Base-by-base conservation (phyloP, 75 land plant species). In the Selaginella moellendorffii region DNA sequence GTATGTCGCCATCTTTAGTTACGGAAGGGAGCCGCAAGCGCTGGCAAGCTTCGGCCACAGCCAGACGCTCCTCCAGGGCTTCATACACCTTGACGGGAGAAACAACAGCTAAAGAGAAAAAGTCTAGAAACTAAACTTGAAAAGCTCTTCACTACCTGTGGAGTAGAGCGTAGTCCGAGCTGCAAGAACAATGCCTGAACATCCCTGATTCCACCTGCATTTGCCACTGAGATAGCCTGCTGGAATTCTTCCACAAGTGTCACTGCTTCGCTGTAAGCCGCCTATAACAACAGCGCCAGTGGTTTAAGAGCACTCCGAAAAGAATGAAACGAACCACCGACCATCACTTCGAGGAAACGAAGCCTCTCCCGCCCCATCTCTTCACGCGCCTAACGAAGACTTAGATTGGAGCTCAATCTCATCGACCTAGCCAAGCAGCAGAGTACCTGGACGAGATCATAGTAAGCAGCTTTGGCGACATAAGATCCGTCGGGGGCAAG, bases 191-290 rank as follows among this genome's bases (percentile, higher is more conserved):
- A 66, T 2, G 80, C 60, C 42, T 81, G 87, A 26, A 79, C 58
- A 42, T 89, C 87, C 25, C 85, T 74, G 53, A 74, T 75, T 2
- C 87, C 87, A 25, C 84, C 85, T 5, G 74, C 62, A 64, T 66
- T 75, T 0, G 85, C 78, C 24, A 74, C 82, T 0, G 87, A 81
- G 2, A 76, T 67, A 8, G 81, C 80, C 63, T 88, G 97, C 56
- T 92, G 96, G 73, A 79, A 88, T 59, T 88, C 90, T 65, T 92
- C 97, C 56, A 92, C 87, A 71, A 88, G 82, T 0, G 86, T 77
- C 30, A 77, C 75, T 8, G 87, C 90, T 69, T 92, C 96, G 29
- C 81, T 61, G 28, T 92, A 92, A 0, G 88, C 67, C 1, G 90
- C 95, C 97, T 92, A 61, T 68, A 68, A 46, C 1, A 42, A 59